Percentiles rank a stretch among this genome's conserved stretches.
Conservation (phyloP, 352 stramenopile genomes). For the Halophytophthora polymorphica region DNA sequence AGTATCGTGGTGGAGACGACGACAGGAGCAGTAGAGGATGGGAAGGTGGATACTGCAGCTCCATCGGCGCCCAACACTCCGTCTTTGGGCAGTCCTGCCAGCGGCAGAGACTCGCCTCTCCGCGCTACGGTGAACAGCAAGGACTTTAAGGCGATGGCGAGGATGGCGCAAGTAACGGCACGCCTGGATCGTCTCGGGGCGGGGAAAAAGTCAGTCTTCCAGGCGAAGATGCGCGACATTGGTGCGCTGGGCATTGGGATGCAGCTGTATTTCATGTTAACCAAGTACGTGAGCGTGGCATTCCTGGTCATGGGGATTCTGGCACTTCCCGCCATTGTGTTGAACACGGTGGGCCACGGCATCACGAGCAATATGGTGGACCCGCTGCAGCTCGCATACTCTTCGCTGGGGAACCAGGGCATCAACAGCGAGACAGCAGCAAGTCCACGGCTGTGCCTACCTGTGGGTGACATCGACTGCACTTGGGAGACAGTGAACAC, state of each 20-base stretch:
- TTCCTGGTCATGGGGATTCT: slow-evolving; percentile 45
- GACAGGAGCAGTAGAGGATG: background rate
- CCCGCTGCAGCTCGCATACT: slow-evolving; percentile 39
- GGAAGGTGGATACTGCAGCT: too few species aligned
- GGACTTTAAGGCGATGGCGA: slow-evolving; percentile 21
- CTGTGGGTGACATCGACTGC: slow-evolving; percentile 39
- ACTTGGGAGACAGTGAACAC: slow-evolving; percentile 41
- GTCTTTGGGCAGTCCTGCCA: background rate
- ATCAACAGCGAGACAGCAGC: slow-evolving; percentile 28
- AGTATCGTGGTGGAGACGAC: slow-evolving; percentile 5
- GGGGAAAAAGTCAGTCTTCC: slow-evolving; percentile 29
- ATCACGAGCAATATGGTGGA: slow-evolving; percentile 41
- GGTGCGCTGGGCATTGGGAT: slow-evolving; percentile 51
- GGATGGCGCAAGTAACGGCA: slow-evolving; percentile 15
- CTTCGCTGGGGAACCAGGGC: slow-evolving; percentile 43
- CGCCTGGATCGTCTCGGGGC: slow-evolving; percentile 32
- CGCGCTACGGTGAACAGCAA: slow-evolving; percentile 11
- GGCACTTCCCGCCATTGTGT: slow-evolving; percentile 32
- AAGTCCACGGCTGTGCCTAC: slow-evolving; percentile 27
- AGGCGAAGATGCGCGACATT: slow-evolving; percentile 39
- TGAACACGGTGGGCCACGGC: slow-evolving; percentile 44
- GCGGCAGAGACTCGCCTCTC: slow-evolving; percentile 7
- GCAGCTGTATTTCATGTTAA: slow-evolving; percentile 62
- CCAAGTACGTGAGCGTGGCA: slow-evolving; percentile 33
- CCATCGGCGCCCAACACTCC: too few species aligned